Percentiles rank a stretch among this genome's conserved stretches.
Conservation (phyloP, 2,329 filamentous ascomycete genomes). For the Huntiella savannae region DNA sequence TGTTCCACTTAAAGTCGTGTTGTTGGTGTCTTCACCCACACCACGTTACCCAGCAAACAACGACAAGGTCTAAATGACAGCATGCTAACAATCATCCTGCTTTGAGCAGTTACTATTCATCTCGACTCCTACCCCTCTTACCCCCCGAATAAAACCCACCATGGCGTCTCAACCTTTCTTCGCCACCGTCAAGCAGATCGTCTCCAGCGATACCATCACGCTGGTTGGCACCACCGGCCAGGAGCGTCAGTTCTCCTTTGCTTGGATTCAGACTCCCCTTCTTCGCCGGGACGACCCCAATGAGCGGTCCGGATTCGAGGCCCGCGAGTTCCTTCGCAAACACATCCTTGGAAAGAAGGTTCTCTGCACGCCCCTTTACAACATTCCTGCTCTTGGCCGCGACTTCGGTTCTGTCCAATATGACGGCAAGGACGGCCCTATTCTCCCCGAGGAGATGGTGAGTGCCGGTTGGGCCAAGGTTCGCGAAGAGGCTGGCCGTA, state of each 20-base stretch:
- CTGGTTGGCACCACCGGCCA: constrained; percentile 31
- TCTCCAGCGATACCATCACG: constrained; percentile 84
- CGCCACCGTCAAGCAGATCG: constrained; percentile 76
- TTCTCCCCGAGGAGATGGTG: constrained; percentile 65
- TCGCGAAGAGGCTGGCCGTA: constrained; percentile 80
- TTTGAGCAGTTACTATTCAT: too few species aligned
- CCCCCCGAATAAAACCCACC: constrained; percentile 2
- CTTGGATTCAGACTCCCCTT: constrained; percentile 78
- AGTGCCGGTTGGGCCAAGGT: constrained; percentile 85
- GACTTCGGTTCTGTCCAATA: constrained; percentile 72
- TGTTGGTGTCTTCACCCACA: too few species aligned
- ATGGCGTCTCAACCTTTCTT: constrained; percentile 28
- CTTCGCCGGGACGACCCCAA: constrained; percentile 66
- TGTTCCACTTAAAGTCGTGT: too few species aligned
- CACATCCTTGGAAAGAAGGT: constrained; percentile 72
- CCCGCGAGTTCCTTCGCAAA: constrained; percentile 77
- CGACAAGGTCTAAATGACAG: too few species aligned
- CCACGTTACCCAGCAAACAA: too few species aligned
- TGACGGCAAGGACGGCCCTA: constrained; percentile 53
- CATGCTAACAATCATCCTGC: too few species aligned
- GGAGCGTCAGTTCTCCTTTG: constrained; percentile 76
- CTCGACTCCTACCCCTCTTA: not conserved
- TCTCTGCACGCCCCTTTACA: constrained; percentile 72
- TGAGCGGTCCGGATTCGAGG: constrained; percentile 83
- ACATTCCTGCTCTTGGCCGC: constrained; percentile 63